phyloP scores from a whole-genome alignment of 169 alveolate genomes.

The Babesia ovis region DNA sequence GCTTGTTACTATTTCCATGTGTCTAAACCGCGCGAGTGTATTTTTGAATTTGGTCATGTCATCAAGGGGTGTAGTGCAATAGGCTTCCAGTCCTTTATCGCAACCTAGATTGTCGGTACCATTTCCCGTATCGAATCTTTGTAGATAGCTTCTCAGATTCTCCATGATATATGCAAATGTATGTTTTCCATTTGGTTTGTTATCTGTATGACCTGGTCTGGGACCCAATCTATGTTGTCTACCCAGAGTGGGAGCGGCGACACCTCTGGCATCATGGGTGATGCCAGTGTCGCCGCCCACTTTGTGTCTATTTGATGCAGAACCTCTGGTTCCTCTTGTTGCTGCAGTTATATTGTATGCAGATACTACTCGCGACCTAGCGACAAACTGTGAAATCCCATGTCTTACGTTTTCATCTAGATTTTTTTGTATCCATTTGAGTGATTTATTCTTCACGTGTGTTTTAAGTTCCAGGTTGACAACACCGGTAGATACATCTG shows the following conservation, averaged over 20 bases:
- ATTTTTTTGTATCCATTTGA: neutral
- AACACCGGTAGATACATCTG: conserved; percentile 9
- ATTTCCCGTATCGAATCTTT: neutral
- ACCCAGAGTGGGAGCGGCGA: too few relatives aligned
- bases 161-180: conserved; percentile 19
- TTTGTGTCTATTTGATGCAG: too few relatives aligned
- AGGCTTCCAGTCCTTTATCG: too few relatives aligned
- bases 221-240: too few relatives aligned
- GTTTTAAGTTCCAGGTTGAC: neutral
- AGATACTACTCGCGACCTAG: conserved; percentile 7
- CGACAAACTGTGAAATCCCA: conserved; percentile 21
- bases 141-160: conserved; percentile 17
- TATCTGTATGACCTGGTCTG: too few relatives aligned
- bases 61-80: too few relatives aligned
- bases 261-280: too few relatives aligned
- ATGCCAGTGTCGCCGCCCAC: too few relatives aligned
- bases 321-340: too few relatives aligned
- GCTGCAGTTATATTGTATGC: neutral
- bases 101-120: too few relatives aligned
- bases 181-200: neutral
- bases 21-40: conserved; percentile 9
- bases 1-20: conserved; percentile 40
- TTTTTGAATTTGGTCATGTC: too few relatives aligned
- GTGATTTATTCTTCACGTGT: neutral
- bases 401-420: neutral